Evolutionary conservation across 2,329 filamentous ascomycete genomes (phyloP).

Genomic region (Lasiodiplodia theobromae): DNA sequence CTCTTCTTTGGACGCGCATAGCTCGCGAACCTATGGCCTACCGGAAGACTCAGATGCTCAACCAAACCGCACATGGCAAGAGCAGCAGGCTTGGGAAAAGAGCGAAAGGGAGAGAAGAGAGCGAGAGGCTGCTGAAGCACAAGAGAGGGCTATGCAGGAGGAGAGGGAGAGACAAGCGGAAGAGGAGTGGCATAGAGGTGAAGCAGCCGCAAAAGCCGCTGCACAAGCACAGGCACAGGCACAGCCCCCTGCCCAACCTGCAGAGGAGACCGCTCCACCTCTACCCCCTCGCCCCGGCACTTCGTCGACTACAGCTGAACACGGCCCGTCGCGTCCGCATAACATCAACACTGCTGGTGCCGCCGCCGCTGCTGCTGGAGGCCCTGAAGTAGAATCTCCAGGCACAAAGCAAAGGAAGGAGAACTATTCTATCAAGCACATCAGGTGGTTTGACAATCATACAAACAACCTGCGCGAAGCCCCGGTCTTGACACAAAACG

Average conservation of each 20-base stretch:
- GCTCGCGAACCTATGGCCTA: slow-evolving; percentile 37
- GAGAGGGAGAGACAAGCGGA: slow-evolving; percentile 39
- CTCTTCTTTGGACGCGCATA: slow-evolving; percentile 40
- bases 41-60: slow-evolving; percentile 28
- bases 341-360: slow-evolving; percentile 32
- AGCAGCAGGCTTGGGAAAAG: slow-evolving; percentile 43
- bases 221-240: not conserved
- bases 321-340: slow-evolving; percentile 35
- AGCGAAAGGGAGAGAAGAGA: slow-evolving; percentile 38
- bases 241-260: not conserved
- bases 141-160: slow-evolving; percentile 33
- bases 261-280: slow-evolving; percentile 37
- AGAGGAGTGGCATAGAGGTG: slow-evolving; percentile 38
- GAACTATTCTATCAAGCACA: slow-evolving; percentile 91
- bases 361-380: slow-evolving; percentile 31
- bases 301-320: slow-evolving; percentile 33
- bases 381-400: slow-evolving; percentile 45
- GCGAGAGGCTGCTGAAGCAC: slow-evolving; percentile 35
- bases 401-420: slow-evolving; percentile 62
- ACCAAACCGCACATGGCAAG: slow-evolving; percentile 39
- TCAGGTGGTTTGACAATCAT: slow-evolving; percentile 78
- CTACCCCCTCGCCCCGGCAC: slow-evolving; percentile 41
- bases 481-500: slow-evolving; percentile 89
- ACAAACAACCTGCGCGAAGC: slow-evolving; percentile 72
- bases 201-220: slow-evolving; percentile 33